A percentile compares a stretch with the other conserved stretches of the same genome.
Conservation (phyloP, 1,284 basidiomycete species). For the Neolentinus lepideus region DNA sequence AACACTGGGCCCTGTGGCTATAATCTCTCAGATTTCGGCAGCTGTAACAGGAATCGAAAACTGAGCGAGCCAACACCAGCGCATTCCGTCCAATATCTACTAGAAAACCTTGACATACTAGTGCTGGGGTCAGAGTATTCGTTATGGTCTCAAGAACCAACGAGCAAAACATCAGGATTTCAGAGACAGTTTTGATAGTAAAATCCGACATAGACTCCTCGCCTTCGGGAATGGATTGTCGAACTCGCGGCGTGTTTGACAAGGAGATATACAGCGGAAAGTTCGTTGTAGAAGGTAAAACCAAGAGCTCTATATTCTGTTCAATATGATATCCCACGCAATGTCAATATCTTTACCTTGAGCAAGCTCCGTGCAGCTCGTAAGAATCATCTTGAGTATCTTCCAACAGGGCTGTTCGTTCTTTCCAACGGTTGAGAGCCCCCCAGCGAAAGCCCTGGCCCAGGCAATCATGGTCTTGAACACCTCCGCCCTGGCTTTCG, state of each 20-base stretch:
- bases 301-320: neutral
- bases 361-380: conserved; percentile 29
- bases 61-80: conserved; percentile 28
- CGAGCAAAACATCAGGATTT: conserved; percentile 38
- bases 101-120: conserved; percentile 40
- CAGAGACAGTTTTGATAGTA: conserved; percentile 27
- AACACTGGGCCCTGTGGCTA: neutral
- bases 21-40: conserved; percentile 26
- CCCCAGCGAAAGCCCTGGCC: conserved; percentile 33
- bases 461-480: conserved; percentile 26
- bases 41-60: conserved; percentile 41
- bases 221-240: neutral
- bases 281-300: neutral
- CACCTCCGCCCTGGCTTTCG: conserved; percentile 28
- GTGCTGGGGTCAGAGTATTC: conserved; percentile 30
- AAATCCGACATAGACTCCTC: conserved; percentile 17
- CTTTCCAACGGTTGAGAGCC: conserved; percentile 19
- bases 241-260: neutral
- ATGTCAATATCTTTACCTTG: neutral
- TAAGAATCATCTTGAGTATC: conserved; percentile 34
- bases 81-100: conserved; percentile 35
- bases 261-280: neutral
- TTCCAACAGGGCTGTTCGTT: conserved; percentile 34
- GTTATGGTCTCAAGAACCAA: conserved; percentile 36
- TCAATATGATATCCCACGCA: neutral